Conservation (phyloP, 805 yeast genomes). For the Myxozyma udenii region DNA sequence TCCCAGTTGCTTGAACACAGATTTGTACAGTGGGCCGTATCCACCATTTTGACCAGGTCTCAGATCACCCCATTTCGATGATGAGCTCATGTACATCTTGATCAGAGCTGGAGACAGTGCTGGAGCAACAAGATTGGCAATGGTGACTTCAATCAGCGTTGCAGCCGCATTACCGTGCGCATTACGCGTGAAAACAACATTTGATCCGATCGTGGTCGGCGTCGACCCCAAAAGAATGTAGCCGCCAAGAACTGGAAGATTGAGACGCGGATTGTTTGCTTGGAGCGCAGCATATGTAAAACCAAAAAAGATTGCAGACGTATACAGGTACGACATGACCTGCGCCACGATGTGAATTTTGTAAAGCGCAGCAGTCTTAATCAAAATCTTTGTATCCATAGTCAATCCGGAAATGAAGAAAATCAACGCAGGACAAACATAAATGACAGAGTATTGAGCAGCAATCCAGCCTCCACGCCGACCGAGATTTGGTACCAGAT, state of each 20-base stretch:
- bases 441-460: slow-evolving; percentile 76
- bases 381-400: slow-evolving; percentile 61
- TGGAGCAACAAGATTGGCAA: slow-evolving; percentile 71
- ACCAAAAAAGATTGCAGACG: slow-evolving; percentile 67
- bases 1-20: slow-evolving; percentile 86
- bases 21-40: slow-evolving; percentile 51
- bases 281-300: slow-evolving; percentile 62
- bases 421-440: slow-evolving; percentile 84
- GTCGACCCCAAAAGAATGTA: slow-evolving; percentile 77
- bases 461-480: slow-evolving; percentile 73
- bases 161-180: slow-evolving; percentile 83
- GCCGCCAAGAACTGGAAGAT: slow-evolving; percentile 75
- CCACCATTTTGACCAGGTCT: slow-evolving; percentile 33
- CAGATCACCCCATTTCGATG: slow-evolving; percentile 58
- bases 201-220: slow-evolving; percentile 91
- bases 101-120: slow-evolving; percentile 82
- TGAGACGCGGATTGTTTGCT: slow-evolving; percentile 57
- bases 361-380: slow-evolving; percentile 68
- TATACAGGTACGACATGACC: slow-evolving; percentile 55
- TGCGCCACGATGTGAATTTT: slow-evolving; percentile 74
- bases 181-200: slow-evolving; percentile 83
- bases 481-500: slow-evolving; percentile 78
- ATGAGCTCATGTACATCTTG: slow-evolving; percentile 69
- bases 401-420: slow-evolving; percentile 78
- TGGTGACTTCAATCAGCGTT: slow-evolving; percentile 77